Percentiles rank a stretch among this genome's conserved stretches.
Evolutionary conservation across 225 moss, liverwort and hornwort genomes (phyloP).

Genomic region (Pseudoscleropodium purum): DNA sequence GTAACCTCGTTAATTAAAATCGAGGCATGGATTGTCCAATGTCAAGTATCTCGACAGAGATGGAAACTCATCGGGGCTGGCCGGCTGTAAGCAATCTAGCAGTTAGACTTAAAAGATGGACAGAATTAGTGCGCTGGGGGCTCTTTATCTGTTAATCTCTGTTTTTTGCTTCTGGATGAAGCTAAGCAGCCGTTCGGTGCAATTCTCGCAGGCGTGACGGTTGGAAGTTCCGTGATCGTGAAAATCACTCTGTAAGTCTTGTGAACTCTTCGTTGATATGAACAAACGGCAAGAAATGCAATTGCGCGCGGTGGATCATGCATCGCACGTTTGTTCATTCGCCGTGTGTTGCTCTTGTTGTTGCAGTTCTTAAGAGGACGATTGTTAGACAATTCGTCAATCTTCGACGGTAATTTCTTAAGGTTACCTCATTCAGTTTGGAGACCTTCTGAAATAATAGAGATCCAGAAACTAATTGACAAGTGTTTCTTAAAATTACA

Average conservation of each 20-base stretch:
- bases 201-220: neutral
- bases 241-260: neutral
- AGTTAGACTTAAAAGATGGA: neutral
- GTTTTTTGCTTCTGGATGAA: neutral
- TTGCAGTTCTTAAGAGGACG: neutral
- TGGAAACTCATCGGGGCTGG: neutral
- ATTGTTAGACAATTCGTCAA: neutral
- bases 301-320: neutral
- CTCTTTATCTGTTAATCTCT: neutral
- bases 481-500: neutral
- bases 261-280: neutral
- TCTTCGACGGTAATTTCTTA: neutral
- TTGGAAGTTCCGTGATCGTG: constrained; percentile 1
- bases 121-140: neutral
- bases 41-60: neutral
- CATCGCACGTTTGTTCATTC: neutral
- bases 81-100: neutral
- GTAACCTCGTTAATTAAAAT: neutral
- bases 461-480: neutral
- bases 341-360: neutral
- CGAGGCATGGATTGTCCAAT: neutral
- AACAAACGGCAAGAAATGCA: neutral
- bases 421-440: neutral
- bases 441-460: neutral
- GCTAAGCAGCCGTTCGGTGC: neutral